Conservation (phyloP, 2,329 filamentous ascomycete genomes). For the Neonectria coccinea region DNA sequence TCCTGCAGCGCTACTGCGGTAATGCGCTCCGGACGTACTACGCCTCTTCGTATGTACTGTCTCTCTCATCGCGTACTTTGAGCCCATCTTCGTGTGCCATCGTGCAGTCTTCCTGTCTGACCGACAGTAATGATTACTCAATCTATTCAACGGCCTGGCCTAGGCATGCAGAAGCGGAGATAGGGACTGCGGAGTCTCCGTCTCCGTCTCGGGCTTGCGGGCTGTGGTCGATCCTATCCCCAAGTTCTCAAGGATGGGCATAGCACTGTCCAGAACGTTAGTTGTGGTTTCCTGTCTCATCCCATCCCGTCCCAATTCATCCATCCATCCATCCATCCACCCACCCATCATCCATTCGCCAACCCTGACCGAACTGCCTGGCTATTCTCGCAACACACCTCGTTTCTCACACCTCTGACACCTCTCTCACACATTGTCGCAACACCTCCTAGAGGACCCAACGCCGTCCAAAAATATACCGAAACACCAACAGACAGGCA, state of each 20-base stretch:
- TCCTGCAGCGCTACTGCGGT: conserved; percentile 7
- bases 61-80: not conserved
- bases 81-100: not conserved
- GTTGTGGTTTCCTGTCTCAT: conserved; percentile 1
- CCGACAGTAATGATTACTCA: conserved; percentile 2
- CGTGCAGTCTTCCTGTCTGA: not conserved
- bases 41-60: conserved; percentile 3
- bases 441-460: conserved; percentile 10
- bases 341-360: not conserved
- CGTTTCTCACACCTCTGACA: conserved; percentile 2
- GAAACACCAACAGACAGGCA: conserved; percentile 4
- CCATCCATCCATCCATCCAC: not conserved
- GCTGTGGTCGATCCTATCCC: not conserved
- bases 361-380: not conserved
- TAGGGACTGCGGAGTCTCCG: conserved; percentile 6
- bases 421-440: conserved; percentile 11
- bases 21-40: conserved; percentile 3
- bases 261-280: not conserved
- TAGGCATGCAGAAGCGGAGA: conserved; percentile 18
- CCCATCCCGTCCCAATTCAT: conserved; percentile 5
- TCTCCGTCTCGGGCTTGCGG: conserved; percentile 18
- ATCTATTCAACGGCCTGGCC: conserved; percentile 6
- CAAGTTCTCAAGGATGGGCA: conserved; percentile 1
- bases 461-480: conserved; percentile 6
- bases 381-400: not conserved